These are phyloP conservation scores for Vanderwaltozyma yarrowii DNA, from an alignment of 805 yeast genomes.

Conservation along the genomic window DNA sequence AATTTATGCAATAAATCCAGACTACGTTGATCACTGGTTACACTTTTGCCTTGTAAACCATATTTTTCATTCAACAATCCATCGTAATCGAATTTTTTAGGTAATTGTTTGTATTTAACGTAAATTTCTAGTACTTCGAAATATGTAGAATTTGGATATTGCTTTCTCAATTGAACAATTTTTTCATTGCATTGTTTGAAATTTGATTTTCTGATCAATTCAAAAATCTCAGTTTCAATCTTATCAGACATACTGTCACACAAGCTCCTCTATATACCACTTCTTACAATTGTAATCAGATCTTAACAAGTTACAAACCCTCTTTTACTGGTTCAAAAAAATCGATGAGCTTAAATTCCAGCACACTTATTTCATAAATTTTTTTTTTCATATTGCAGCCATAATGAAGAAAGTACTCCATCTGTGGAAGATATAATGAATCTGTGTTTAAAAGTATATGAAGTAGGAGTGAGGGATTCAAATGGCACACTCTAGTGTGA, in stretches of 20 bases:
- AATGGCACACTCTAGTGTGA: too few species aligned
- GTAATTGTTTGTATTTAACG: slow-evolving; percentile 23
- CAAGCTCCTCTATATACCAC: too few species aligned
- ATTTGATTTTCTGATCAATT: slow-evolving; percentile 43
- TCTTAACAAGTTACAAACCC: too few species aligned
- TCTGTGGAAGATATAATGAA: too few species aligned
- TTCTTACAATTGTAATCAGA: too few species aligned
- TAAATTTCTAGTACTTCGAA: slow-evolving; percentile 31
- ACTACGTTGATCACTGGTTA: slow-evolving; percentile 41
- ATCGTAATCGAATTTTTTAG: slow-evolving; percentile 26
- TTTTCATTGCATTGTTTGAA: slow-evolving; percentile 40
- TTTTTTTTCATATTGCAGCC: too few species aligned
- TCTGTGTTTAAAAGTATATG: too few species aligned
- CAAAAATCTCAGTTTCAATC: slow-evolving; percentile 27
- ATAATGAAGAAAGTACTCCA: too few species aligned
- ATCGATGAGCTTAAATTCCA: too few species aligned
- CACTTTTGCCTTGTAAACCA: slow-evolving; percentile 14
- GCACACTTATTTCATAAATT: too few species aligned
- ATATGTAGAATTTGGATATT: slow-evolving; percentile 48
- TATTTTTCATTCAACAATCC: slow-evolving; percentile 19
- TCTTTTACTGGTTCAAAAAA: too few species aligned
- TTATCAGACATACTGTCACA: slow-evolving; percentile 26
- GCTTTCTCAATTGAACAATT: slow-evolving; percentile 34
- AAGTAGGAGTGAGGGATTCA: too few species aligned
- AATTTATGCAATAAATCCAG: slow-evolving; percentile 38